Evolutionary conservation across 1,284 basidiomycete species (phyloP).

Genomic region (Phaffia rhodozyma): DNA sequence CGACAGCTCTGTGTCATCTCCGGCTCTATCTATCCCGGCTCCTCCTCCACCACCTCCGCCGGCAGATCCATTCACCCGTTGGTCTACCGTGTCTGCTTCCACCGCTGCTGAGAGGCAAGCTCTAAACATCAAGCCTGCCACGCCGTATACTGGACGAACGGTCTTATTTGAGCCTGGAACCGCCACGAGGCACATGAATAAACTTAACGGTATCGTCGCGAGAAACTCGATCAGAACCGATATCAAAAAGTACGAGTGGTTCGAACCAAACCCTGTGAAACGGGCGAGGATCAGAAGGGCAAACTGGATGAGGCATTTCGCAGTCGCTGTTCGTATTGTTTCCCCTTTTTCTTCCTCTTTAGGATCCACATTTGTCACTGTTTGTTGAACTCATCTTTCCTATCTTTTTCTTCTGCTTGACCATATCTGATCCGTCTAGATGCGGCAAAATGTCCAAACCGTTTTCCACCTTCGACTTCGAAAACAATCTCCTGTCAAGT

Average conservation of each 20-base stretch:
- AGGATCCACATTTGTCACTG: neutral
- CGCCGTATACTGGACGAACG: too few species aligned
- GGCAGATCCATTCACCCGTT: too few species aligned
- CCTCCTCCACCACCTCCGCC: too few species aligned
- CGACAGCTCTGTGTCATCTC: neutral
- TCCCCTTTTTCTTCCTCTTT: neutral
- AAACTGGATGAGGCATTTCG: neutral
- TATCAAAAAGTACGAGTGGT: neutral
- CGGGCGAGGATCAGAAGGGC: too few species aligned
- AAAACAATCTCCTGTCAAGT: too few species aligned
- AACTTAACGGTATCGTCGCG: neutral
- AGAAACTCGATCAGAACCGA: neutral
- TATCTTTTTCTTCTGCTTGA: neutral
- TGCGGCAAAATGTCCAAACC: conserved; percentile 10
- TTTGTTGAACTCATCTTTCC: neutral
- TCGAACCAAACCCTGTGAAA: neutral
- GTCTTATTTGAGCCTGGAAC: too few species aligned
- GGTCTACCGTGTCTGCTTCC: too few species aligned
- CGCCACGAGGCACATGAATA: neutral
- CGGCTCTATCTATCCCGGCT: too few species aligned
- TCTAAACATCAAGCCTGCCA: too few species aligned
- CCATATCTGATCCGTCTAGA: neutral
- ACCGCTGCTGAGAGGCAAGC: too few species aligned
- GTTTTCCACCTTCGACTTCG: neutral
- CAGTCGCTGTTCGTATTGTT: conserved; percentile 1